Evolutionary conservation across 768 basidiomycete genomes (phyloP).

Genomic region (Mrakia hoshinonis): DNA sequence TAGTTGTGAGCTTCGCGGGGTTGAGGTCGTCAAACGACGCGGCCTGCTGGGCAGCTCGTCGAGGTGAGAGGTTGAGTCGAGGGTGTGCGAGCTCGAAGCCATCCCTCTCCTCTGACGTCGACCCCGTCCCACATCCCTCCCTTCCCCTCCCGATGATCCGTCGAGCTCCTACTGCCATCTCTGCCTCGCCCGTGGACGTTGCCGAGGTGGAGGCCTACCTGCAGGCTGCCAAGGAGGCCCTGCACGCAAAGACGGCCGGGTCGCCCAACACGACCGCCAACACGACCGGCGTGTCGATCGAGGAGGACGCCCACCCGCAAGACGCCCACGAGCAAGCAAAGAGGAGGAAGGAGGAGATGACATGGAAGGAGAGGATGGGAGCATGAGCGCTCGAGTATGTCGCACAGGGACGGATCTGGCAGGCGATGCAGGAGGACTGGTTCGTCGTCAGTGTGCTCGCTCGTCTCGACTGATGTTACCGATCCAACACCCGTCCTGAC

Average conservation of each 20-base stretch:
- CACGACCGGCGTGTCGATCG: constrained; percentile 2
- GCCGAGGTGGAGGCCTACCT: constrained; percentile 5
- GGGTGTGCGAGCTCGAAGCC: too few species aligned
- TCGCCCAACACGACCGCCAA: background rate
- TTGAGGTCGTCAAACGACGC: too few species aligned
- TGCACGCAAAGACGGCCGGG: background rate
- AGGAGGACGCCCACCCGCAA: background rate
- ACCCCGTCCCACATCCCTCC: too few species aligned
- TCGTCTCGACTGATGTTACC: too few species aligned
- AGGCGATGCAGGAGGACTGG: background rate
- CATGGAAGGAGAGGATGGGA: background rate
- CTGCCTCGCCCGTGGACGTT: background rate
- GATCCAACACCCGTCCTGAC: too few species aligned
- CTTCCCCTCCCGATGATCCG: background rate
- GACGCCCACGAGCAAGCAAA: background rate
- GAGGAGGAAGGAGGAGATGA: constrained; percentile 8
- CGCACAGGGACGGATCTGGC: background rate
- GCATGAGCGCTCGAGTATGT: background rate
- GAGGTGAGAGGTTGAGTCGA: too few species aligned
- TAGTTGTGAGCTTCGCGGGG: too few species aligned
- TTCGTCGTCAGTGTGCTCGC: too few species aligned
- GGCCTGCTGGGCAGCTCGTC: too few species aligned
- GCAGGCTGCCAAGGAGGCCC: background rate
- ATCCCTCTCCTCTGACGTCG: too few species aligned
- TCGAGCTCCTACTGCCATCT: background rate